These are phyloP conservation scores for Podila minutissima DNA, from an alignment of 192 early-diverging fungal genomes.

Conservation along the genomic window DNA sequence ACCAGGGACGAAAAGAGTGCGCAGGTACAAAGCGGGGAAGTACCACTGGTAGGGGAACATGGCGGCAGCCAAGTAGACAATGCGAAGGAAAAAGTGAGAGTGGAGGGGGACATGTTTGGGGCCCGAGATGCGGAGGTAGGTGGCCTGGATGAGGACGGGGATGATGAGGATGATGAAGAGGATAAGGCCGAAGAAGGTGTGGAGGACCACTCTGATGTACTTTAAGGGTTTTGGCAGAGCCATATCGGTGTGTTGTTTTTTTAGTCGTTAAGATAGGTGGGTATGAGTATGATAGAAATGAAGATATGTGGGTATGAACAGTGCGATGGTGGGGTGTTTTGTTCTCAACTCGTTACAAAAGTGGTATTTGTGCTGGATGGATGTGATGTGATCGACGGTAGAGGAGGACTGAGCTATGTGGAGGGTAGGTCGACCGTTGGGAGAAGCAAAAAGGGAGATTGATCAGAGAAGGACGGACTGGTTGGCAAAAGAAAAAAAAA, in stretches of 20 bases:
- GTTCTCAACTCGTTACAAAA: too few relatives aligned
- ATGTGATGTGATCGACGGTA: neutral
- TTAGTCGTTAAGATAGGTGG: too few relatives aligned
- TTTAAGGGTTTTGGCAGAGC: constrained; percentile 42
- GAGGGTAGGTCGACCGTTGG: constrained; percentile 6
- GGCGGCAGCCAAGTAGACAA: constrained; percentile 45
- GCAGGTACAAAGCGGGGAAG: constrained; percentile 24
- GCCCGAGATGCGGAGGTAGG: constrained; percentile 15
- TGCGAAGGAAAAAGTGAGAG: constrained; percentile 40
- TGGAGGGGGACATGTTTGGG: constrained; percentile 39
- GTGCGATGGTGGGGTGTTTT: neutral
- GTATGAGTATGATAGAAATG: neutral
- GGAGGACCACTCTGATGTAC: constrained; percentile 28
- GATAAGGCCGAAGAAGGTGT: constrained; percentile 30
- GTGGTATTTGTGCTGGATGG: neutral
- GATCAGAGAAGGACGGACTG: neutral
- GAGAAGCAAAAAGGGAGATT: neutral
- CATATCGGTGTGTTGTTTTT: constrained; percentile 3
- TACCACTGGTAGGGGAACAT: constrained; percentile 52
- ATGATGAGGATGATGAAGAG: constrained; percentile 33
- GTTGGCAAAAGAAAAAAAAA: neutral
- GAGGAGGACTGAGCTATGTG: neutral
- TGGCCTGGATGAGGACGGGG: constrained; percentile 30
- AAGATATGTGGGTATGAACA: neutral
- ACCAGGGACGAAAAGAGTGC: constrained; percentile 39